Conservation (phyloP, 768 basidiomycete genomes). For the Collybiopsis luxurians region DNA sequence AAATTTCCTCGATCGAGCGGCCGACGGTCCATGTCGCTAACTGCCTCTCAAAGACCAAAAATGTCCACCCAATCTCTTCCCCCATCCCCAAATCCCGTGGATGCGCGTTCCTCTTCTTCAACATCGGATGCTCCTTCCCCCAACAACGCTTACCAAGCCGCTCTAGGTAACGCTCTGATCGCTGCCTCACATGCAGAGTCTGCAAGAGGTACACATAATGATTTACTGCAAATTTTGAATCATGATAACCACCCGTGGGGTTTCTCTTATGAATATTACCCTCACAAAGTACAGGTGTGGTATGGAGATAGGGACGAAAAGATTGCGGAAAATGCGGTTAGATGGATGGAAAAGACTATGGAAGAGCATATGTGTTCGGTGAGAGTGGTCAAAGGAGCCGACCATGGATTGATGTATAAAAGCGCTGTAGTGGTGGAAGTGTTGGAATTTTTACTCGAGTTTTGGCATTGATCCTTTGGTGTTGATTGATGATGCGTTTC, state of each 20-base stretch:
- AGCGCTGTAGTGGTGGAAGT: constrained; percentile 85
- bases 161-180: constrained; percentile 86
- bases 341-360: constrained; percentile 92
- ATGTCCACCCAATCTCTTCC: constrained; percentile 41
- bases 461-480: constrained; percentile 36
- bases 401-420: constrained; percentile 93
- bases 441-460: constrained; percentile 64
- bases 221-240: constrained; percentile 89
- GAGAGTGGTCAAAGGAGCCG: constrained; percentile 82
- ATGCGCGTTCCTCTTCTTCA: constrained; percentile 18
- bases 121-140: not conserved
- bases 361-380: constrained; percentile 71
- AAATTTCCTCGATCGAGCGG: constrained; percentile 48
- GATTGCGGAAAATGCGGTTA: constrained; percentile 86
- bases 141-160: constrained; percentile 52
- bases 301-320: constrained; percentile 93
- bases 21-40: constrained; percentile 75
- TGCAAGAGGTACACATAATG: constrained; percentile 84
- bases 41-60: constrained; percentile 30
- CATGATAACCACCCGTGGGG: constrained; percentile 89
- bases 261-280: constrained; percentile 81
- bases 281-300: constrained; percentile 80
- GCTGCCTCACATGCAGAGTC: constrained; percentile 96
- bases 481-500: not conserved
- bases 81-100: constrained; percentile 49